These are phyloP conservation scores for Fistulinella prunicolor DNA, from an alignment of 768 basidiomycete species.

Conservation along the genomic window DNA sequence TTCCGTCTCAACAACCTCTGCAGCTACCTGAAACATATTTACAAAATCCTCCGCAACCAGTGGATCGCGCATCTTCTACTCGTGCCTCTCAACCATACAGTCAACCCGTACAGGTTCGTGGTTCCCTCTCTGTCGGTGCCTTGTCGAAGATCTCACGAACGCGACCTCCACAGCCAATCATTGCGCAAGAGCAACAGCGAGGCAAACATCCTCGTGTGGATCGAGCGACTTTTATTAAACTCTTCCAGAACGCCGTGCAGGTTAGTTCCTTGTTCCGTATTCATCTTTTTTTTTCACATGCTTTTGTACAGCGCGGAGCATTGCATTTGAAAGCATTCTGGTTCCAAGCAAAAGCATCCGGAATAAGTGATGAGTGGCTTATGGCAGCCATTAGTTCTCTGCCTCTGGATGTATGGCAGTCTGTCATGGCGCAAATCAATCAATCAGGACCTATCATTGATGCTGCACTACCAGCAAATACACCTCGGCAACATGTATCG, in stretches of 20 bases:
- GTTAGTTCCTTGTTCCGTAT: conserved; percentile 14
- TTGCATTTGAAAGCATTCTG: conserved; percentile 11
- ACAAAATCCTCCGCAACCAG: background rate
- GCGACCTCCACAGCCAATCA: background rate
- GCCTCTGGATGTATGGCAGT: conserved; percentile 15
- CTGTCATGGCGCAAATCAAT: conserved; percentile 3
- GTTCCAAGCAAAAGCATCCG: conserved; percentile 12
- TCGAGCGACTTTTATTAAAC: conserved; percentile 17
- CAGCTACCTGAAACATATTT: conserved; percentile 1
- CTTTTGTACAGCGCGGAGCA: conserved; percentile 14
- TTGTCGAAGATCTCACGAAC: background rate
- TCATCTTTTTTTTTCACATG: conserved; percentile 8
- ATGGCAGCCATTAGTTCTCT: conserved; percentile 13
- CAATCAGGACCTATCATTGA: background rate
- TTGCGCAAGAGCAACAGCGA: conserved; percentile 11
- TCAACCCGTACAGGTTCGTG: conserved; percentile 3
- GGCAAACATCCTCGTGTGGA: background rate
- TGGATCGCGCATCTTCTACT: background rate
- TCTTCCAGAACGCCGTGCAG: conserved; percentile 20
- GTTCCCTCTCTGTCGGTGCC: background rate
- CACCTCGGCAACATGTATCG: background rate
- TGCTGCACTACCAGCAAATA: background rate
- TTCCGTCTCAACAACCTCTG: background rate
- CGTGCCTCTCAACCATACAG: conserved; percentile 1
- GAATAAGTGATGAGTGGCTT: conserved; percentile 23